Evolutionary conservation across 495 filamentous ascomycete genomes (phyloP).

Genomic region (Oleoguttula mirabilis): DNA sequence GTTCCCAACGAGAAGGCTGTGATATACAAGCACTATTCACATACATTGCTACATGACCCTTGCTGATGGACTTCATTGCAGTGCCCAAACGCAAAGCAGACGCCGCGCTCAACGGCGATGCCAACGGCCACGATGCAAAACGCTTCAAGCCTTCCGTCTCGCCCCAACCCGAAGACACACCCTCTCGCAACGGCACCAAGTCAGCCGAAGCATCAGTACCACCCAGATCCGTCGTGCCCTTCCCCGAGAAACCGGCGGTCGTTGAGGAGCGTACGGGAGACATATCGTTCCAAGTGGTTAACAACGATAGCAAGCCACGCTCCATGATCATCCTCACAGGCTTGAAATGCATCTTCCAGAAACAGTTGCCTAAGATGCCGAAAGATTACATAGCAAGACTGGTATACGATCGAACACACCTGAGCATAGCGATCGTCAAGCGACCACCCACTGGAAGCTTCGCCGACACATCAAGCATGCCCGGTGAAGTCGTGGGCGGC

Average conservation of each 20-base stretch:
- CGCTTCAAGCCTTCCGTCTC: conserved; percentile 38
- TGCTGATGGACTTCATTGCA: no score
- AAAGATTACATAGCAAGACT: conserved; percentile 96
- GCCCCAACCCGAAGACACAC: conserved; percentile 18
- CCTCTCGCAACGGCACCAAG: background rate
- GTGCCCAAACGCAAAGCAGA: conserved; percentile 21
- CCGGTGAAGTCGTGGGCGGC: conserved; percentile 41
- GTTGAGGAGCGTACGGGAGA: conserved; percentile 89
- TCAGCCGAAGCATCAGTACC: no score
- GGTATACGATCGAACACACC: conserved; percentile 91
- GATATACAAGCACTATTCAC: no score
- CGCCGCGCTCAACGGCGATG: conserved; percentile 14
- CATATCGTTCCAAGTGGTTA: conserved; percentile 95
- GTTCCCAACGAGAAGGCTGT: no score
- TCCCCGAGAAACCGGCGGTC: conserved; percentile 61
- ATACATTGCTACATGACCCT: no score
- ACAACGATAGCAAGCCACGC: conserved; percentile 82
- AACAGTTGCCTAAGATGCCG: conserved; percentile 97
- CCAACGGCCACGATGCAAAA: conserved; percentile 35
- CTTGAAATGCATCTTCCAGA: conserved; percentile 96
- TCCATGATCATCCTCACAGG: conserved; percentile 91
- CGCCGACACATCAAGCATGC: conserved; percentile 9
- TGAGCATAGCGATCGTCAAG: conserved; percentile 95
- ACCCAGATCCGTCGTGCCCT: background rate
- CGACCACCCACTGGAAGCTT: conserved; percentile 8